Evolutionary conservation across 352 stramenopile species (phyloP).

Genomic region (Thalassiosira livingstoniorum): DNA sequence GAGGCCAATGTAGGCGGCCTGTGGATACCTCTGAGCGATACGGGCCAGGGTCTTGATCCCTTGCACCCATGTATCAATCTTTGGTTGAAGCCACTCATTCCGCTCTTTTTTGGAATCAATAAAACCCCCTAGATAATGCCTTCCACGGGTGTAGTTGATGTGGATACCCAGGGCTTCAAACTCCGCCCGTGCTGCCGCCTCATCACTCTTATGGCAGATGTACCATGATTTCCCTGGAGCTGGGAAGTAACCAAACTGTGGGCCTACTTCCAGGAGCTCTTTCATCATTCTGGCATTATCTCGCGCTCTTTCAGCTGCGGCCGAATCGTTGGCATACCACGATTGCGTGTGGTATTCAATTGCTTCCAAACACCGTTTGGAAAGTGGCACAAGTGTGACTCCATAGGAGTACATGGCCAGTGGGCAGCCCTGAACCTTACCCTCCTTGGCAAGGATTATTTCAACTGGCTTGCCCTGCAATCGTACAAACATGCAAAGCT

Average conservation of each 20-base stretch:
- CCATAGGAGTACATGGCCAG: slow-evolving; percentile 44
- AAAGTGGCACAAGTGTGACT: slow-evolving; percentile 34
- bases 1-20: slow-evolving; percentile 56
- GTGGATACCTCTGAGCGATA: slow-evolving; percentile 34
- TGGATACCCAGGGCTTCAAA: slow-evolving; percentile 11
- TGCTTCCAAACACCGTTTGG: background rate
- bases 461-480: background rate
- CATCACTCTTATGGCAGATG: slow-evolving; percentile 12
- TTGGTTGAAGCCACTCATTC: slow-evolving; percentile 18
- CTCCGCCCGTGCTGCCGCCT: background rate
- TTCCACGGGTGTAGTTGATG: slow-evolving; percentile 27
- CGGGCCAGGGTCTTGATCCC: slow-evolving; percentile 1
- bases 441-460: slow-evolving; percentile 9
- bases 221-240: slow-evolving; percentile 2
- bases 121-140: slow-evolving; percentile 37
- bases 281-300: background rate
- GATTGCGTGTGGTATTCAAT: slow-evolving; percentile 23
- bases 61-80: slow-evolving; percentile 23
- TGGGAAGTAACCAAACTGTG: slow-evolving; percentile 22
- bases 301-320: background rate
- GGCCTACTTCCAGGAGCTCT: slow-evolving; percentile 18
- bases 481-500: background rate
- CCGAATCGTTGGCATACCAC: slow-evolving; percentile 48
- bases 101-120: slow-evolving; percentile 14
- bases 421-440: slow-evolving; percentile 30